Conservation (phyloP, 2,329 filamentous ascomycete genomes). For the Sclerotinia minor region DNA sequence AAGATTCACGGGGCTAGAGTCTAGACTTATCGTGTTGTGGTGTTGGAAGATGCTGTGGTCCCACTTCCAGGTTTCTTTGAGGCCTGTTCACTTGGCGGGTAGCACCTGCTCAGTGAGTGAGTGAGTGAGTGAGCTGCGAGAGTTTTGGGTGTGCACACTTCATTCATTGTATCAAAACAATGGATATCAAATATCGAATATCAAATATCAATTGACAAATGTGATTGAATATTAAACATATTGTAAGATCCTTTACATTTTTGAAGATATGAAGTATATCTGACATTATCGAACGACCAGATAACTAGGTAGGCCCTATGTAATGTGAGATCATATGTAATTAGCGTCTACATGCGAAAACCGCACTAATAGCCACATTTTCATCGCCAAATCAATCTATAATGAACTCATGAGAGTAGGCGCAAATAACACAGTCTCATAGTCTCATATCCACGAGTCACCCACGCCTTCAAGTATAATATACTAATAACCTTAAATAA, state of each 20-base stretch:
- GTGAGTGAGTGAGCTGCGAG: no score
- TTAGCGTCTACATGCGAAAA: neutral
- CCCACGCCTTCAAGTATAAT: neutral
- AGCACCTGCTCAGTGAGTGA: constrained; percentile 7
- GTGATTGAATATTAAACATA: no score
- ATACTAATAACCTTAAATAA: no score
- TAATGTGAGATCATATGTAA: neutral
- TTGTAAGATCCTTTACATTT: no score
- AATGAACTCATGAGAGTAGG: no score
- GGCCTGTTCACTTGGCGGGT: constrained; percentile 1
- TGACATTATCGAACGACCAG: neutral
- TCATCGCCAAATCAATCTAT: no score
- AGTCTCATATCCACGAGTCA: neutral
- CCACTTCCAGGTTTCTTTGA: constrained; percentile 17
- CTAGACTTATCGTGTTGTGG: neutral
- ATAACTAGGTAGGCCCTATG: neutral
- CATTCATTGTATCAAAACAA: neutral
- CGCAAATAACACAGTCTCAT: neutral
- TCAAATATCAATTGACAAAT: neutral
- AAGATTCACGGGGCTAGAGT: neutral
- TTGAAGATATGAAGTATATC: neutral
- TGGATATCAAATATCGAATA: no score
- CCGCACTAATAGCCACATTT: neutral
- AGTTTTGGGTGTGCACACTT: no score
- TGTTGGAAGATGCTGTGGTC: neutral